Percentiles rank a stretch among this genome's conserved stretches.
These are phyloP conservation scores for Cutaneotrichosporon sp. DNA, from an alignment of 1,284 basidiomycete genomes.

Conservation along the genomic window DNA sequence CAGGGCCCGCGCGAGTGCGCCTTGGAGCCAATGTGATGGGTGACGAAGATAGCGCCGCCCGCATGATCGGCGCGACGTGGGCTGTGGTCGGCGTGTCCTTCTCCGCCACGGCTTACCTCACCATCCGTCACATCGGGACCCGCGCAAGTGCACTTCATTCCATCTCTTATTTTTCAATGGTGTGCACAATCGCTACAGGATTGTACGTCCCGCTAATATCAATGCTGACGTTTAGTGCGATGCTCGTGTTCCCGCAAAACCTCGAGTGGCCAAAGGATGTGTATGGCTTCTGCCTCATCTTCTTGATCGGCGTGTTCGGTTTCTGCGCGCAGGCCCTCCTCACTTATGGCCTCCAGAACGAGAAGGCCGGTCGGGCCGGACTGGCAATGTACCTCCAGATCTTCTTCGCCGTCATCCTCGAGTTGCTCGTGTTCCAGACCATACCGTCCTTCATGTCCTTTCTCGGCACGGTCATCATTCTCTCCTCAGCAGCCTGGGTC, in stretches of 20 bases:
- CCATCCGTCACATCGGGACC: constrained; percentile 69
- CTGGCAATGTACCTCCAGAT: constrained; percentile 52
- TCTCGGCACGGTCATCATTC: constrained; percentile 48
- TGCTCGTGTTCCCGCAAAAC: constrained; percentile 23
- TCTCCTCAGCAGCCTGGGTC: constrained; percentile 48
- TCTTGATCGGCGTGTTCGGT: constrained; percentile 59
- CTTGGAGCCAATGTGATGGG: constrained; percentile 22
- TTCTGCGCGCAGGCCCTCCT: constrained; percentile 61
- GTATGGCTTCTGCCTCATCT: constrained; percentile 32
- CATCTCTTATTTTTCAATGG: constrained; percentile 66
- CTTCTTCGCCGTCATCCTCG: constrained; percentile 50
- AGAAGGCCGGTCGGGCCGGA: constrained; percentile 52
- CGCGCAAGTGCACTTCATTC: constrained; percentile 71
- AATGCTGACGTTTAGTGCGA: constrained; percentile 18
- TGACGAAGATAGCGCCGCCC: constrained; percentile 21
- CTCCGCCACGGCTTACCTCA: constrained; percentile 55
- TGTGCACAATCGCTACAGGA: constrained; percentile 61
- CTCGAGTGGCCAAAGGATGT: constrained; percentile 20
- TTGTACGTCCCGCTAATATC: constrained; percentile 41
- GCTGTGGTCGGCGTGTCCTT: constrained; percentile 43
- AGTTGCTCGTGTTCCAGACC: constrained; percentile 47
- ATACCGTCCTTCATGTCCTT: constrained; percentile 45
- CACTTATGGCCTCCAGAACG: constrained; percentile 51
- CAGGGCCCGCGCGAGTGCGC: constrained; percentile 2
- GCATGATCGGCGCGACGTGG: constrained; percentile 39